Evolutionary conservation across 2,329 filamentous ascomycete genomes (phyloP).

Genomic region (Aspergillus pseudotamarii): DNA sequence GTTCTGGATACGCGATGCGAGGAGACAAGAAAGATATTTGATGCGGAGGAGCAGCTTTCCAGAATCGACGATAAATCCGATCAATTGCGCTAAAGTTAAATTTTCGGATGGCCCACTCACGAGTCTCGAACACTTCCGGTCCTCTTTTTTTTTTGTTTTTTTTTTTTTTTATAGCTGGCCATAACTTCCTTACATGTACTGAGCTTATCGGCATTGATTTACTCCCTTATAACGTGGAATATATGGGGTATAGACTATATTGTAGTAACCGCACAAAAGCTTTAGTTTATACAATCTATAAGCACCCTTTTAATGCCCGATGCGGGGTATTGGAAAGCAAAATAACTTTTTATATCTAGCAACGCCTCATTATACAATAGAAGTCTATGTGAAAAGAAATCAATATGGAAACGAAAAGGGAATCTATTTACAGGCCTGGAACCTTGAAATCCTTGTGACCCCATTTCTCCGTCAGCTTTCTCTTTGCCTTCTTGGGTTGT

Average conservation of each 20-base stretch:
- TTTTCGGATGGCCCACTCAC: conserved; percentile 21
- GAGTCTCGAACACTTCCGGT: conserved; percentile 10
- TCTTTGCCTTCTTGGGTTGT: conserved; percentile 81
- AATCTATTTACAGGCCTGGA: conserved; percentile 32
- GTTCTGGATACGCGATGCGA: neutral
- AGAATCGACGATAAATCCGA: neutral
- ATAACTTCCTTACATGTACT: neutral
- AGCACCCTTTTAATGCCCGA: neutral
- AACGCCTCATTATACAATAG: conserved; percentile 10
- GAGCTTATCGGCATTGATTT: neutral
- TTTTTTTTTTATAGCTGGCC: neutral
- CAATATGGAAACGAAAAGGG: conserved; percentile 23
- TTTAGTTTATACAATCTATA: neutral
- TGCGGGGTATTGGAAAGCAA: neutral
- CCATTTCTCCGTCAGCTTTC: conserved; percentile 92
- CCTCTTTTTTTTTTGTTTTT: neutral
- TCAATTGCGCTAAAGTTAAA: conserved; percentile 20
- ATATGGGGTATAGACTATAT: neutral
- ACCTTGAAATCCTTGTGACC: conserved; percentile 90
- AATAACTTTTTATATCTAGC: conserved; percentile 8
- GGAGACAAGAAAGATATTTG: conserved; percentile 19
- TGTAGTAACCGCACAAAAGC: neutral
- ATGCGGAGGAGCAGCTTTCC: conserved; percentile 17
- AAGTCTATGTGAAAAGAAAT: conserved; percentile 6
- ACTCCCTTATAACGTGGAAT: neutral